Evolutionary conservation across 371 early-diverging fungal genomes (phyloP).

Genomic region (Umbelopsis sp.): DNA sequence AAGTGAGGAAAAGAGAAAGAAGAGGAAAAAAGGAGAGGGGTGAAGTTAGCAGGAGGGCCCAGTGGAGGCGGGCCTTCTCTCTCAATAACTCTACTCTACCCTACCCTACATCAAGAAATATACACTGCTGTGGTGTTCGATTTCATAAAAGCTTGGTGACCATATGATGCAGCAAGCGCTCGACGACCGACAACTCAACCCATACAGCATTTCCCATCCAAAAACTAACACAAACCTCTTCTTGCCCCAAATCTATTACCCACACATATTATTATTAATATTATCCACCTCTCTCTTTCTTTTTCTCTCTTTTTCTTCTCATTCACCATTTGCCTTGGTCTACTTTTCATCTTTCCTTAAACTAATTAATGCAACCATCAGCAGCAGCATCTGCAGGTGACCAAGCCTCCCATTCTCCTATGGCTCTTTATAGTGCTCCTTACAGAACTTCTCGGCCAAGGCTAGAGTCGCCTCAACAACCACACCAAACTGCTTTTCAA

Average conservation of each 20-base stretch:
- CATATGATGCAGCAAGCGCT: too few species aligned
- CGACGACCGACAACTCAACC: too few species aligned
- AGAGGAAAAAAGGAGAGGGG: background rate
- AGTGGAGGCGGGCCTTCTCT: background rate
- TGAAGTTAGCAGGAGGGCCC: background rate
- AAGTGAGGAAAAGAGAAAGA: background rate
- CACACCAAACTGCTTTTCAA: constrained; percentile 4
- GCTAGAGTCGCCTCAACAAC: constrained; percentile 12
- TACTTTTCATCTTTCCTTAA: background rate
- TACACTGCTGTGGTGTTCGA: too few species aligned
- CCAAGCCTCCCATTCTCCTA: background rate
- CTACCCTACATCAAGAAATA: too few species aligned
- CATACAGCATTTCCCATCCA: too few species aligned
- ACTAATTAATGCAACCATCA: background rate
- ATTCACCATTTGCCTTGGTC: background rate
- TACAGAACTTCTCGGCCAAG: constrained; percentile 18
- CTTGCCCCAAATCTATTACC: too few species aligned
- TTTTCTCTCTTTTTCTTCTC: background rate
- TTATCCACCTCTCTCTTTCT: too few species aligned
- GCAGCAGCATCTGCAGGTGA: constrained; percentile 10
- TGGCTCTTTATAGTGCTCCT: constrained; percentile 14
- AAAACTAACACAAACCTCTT: too few species aligned
- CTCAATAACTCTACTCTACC: too few species aligned
- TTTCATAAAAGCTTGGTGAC: too few species aligned
- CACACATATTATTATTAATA: too few species aligned